Conservation (phyloP, 1,139 yeast species). For the Trichomonascaceae sp. region DNA sequence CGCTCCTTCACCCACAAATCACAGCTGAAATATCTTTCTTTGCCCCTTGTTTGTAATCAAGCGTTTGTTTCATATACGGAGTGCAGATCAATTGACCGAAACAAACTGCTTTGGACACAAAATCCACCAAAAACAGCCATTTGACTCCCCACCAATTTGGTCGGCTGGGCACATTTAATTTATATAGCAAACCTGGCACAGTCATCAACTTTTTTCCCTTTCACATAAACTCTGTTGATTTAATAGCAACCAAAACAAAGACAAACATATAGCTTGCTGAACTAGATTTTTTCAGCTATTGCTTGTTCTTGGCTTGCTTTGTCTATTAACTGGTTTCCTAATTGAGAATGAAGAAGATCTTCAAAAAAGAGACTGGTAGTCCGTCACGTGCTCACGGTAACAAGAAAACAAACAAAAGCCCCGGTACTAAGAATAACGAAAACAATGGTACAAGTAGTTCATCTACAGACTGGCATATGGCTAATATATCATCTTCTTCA, state of each 20-base stretch:
- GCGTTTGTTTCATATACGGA: neutral
- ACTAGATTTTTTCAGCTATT: neutral
- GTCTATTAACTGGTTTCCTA: neutral
- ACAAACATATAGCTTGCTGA: neutral
- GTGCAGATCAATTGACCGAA: neutral
- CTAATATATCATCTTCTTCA: neutral
- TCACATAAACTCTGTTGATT: neutral
- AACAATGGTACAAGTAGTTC: neutral
- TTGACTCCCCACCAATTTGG: neutral
- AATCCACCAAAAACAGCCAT: neutral
- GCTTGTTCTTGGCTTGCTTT: neutral
- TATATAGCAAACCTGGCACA: neutral
- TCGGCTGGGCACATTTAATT: neutral
- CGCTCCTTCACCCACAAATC: no score
- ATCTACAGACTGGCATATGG: neutral
- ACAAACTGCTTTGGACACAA: no score
- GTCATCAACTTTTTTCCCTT: neutral
- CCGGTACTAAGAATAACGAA: neutral
- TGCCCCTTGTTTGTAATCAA: neutral
- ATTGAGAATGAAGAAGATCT: neutral
- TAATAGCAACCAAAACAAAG: neutral
- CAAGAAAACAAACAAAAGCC: neutral
- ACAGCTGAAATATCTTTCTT: no score
- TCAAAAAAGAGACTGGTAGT: neutral
- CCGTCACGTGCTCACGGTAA: neutral